A percentile compares a stretch with the other conserved stretches of the same genome.
Conservation (phyloP, 2,329 filamentous ascomycete genomes). For the Trichoderma aggressivum region DNA sequence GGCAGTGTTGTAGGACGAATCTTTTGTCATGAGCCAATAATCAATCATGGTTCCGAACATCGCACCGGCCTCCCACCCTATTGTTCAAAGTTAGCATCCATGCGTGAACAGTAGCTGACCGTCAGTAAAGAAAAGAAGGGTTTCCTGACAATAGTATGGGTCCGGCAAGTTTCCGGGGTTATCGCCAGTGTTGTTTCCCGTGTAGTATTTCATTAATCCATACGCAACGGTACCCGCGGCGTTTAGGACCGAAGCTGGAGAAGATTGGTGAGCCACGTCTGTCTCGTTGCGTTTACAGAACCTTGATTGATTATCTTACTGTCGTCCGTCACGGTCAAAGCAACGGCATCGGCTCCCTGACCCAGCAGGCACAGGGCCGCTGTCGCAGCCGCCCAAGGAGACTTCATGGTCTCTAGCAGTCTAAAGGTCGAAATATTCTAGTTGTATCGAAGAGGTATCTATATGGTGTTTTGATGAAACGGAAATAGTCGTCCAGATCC, state of each 20-base stretch:
- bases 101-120: conserved; percentile 22
- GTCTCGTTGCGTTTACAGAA: neutral
- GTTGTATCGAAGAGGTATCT: neutral
- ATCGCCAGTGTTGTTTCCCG: conserved; percentile 58
- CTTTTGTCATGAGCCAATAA: conserved; percentile 69
- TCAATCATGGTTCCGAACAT: conserved; percentile 70
- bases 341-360: conserved; percentile 6
- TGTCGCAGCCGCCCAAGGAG: conserved; percentile 5
- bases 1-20: conserved; percentile 60
- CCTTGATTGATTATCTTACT: neutral
- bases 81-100: conserved; percentile 21
- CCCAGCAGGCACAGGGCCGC: conserved; percentile 15
- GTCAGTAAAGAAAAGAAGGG: conserved; percentile 27
- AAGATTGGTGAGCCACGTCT: neutral
- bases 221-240: conserved; percentile 47
- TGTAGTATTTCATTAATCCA: conserved; percentile 49
- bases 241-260: conserved; percentile 49
- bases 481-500: conserved; percentile 11
- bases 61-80: conserved; percentile 68
- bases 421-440: neutral
- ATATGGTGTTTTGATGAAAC: neutral
- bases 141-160: conserved; percentile 59
- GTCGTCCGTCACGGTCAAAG: neutral
- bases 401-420: neutral
- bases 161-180: conserved; percentile 55